phyloP scores from a whole-genome alignment of 78 protist species.

The Monosiga brevicollis region DNA sequence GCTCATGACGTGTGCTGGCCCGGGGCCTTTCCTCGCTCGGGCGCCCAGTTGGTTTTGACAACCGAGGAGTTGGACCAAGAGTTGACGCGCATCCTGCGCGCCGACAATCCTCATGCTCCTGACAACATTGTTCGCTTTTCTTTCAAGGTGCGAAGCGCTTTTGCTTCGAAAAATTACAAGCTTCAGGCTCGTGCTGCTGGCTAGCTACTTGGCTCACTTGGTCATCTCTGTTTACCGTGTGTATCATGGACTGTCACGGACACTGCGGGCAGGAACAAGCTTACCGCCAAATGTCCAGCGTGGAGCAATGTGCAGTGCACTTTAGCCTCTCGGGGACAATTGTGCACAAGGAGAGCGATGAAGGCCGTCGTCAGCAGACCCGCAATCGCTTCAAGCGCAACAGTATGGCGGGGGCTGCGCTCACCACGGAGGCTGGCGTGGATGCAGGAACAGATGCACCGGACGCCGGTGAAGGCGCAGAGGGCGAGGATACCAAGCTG shows the following conservation, averaged over 20 bases:
- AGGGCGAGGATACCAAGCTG: not conserved
- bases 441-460: too few species aligned
- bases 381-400: not conserved
- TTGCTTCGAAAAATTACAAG: too few species aligned
- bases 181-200: too few species aligned
- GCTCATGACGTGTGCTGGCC: too few species aligned
- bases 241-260: too few species aligned
- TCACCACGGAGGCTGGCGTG: too few species aligned
- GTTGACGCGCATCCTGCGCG: slow-evolving; percentile 31
- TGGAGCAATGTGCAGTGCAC: slow-evolving; percentile 42
- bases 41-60: slow-evolving; percentile 23
- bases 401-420: too few species aligned
- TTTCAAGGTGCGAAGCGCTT: slow-evolving; percentile 15
- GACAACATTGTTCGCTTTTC: slow-evolving; percentile 24
- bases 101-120: slow-evolving; percentile 47
- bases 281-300: slow-evolving; percentile 34
- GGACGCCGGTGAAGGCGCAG: too few species aligned
- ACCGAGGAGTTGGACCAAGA: slow-evolving; percentile 45
- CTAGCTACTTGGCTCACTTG: too few species aligned
- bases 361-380: slow-evolving; percentile 12
- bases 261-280: too few species aligned
- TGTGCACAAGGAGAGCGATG: slow-evolving; percentile 20
- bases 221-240: too few species aligned
- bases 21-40: too few species aligned
- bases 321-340: slow-evolving; percentile 25